Base-by-base conservation (phyloP, 208 protist genomes). In the Baffinella frigidus region DNA sequence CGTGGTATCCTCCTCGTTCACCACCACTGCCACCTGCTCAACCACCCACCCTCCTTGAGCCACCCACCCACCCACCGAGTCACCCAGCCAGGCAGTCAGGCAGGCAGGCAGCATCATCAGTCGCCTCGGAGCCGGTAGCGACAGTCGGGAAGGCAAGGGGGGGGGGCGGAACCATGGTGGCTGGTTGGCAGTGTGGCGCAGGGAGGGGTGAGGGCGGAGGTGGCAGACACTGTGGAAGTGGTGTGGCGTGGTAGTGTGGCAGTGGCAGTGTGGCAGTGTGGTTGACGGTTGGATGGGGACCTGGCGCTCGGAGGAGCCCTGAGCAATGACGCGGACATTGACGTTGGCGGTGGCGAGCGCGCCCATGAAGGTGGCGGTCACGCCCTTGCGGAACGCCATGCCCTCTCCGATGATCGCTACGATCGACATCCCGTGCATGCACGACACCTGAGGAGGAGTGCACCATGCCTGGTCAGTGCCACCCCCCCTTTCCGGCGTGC, bases 241-340 rank as follows among this genome's bases (percentile, higher is more conserved):
- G n/a, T 64, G 51, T 64, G 20, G 20, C 51, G 51, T 64, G 51
- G 51, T 64, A 64, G 51, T 64, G 51, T 64, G 51, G 51, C 27
- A 27, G 51, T 64, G 27, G 51, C 27, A 64, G 51, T 64, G 51
- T n/a, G 51, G 51, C 14, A 27, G 20, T 14, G 51, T 14, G 51
- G 51, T 14, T 14, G 51, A 27, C 51, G 51, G 51, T 64, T n/a
- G 67, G 67, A 38, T 10, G 1, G 10, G 39, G 3, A 24, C 71
- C 83, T 90, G 83, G 33, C 83, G 83, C 83, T 90, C 83, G 3
- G 83, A 90, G 24, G 83, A 90, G 51, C 83, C 83, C n/a, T 90
- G 77, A 33, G 83, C 83, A 51, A 90, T 90, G 50, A 51, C 83
- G 36, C 83, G 83, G 11, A 90, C 83, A 51, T 90, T 90, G 50